A percentile compares a stretch with the other conserved stretches of the same genome.
phyloP scores from a whole-genome alignment of 2,329 filamentous ascomycete genomes.

The Colletotrichum falcatum region DNA sequence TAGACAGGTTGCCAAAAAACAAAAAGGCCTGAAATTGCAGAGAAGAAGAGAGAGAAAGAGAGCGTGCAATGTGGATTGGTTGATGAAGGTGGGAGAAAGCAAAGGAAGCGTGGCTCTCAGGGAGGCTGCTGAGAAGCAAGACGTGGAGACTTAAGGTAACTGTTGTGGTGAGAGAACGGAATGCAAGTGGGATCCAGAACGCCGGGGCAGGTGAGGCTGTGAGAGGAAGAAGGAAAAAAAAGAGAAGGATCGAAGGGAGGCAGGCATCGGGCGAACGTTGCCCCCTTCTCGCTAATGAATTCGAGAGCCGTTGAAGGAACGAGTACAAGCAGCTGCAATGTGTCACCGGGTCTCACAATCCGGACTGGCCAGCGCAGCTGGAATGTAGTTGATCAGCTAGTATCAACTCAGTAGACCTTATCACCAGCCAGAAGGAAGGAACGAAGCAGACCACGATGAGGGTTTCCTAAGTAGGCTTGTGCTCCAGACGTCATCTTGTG shows the following conservation, averaged over 20 bases:
- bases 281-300: constrained; percentile 21
- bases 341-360: constrained; percentile 31
- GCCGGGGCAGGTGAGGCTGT: constrained; percentile 21
- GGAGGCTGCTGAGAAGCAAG: constrained; percentile 18
- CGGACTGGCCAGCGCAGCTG: constrained; percentile 6
- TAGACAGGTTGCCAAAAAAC: constrained; percentile 40
- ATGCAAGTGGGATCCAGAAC: constrained; percentile 27
- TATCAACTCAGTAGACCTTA: neutral
- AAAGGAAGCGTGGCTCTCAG: constrained; percentile 30
- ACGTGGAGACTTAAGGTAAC: constrained; percentile 33
- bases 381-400: constrained; percentile 23
- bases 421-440: constrained; percentile 15
- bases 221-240: neutral
- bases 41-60: constrained; percentile 18
- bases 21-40: constrained; percentile 39
- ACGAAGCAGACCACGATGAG: neutral
- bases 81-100: constrained; percentile 30
- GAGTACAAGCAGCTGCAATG: constrained; percentile 13
- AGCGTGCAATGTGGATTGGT: constrained; percentile 4
- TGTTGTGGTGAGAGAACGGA: constrained; percentile 36
- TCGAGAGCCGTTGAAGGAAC: constrained; percentile 31
- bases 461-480: neutral
- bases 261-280: constrained; percentile 15
- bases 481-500: neutral
- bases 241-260: constrained; percentile 38